Percentiles rank a stretch among this genome's conserved stretches.
Evolutionary conservation across 2,329 filamentous ascomycete genomes (phyloP).

Genomic region (Daldinia sp.): DNA sequence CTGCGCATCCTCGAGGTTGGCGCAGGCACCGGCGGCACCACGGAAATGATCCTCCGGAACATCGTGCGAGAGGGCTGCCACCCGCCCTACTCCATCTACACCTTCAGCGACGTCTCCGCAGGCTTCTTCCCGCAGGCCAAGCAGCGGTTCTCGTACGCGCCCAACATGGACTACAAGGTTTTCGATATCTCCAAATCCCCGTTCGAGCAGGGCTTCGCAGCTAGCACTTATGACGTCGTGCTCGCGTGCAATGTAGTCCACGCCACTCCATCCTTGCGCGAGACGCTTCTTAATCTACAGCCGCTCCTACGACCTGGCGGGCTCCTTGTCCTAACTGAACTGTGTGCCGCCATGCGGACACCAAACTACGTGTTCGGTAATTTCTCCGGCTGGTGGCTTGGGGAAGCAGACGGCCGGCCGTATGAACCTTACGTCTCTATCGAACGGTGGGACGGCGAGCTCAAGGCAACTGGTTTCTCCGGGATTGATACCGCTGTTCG

Average conservation of each 20-base stretch:
- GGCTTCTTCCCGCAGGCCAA: not conserved
- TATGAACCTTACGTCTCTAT: not conserved
- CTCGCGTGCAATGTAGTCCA: not conserved
- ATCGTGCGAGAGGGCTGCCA: not conserved
- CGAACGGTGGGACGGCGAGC: not conserved
- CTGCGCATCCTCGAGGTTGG: not conserved
- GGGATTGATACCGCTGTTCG: not conserved
- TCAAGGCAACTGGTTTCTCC: not conserved
- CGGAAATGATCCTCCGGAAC: not conserved
- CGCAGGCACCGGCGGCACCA: not conserved
- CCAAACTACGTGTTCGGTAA: not conserved
- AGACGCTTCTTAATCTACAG: slow-evolving; percentile 1
- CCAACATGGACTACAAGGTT: slow-evolving; percentile 2
- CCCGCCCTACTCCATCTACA: not conserved
- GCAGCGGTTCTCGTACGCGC: slow-evolving; percentile 21
- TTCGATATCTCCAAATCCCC: slow-evolving; percentile 2
- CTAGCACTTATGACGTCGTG: not conserved
- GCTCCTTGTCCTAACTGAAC: not conserved
- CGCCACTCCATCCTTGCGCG: not conserved
- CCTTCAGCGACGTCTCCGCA: not conserved
- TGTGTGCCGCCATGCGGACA: not conserved
- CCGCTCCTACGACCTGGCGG: not conserved
- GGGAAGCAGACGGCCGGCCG: not conserved
- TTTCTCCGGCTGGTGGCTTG: not conserved
- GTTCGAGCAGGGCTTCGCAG: not conserved